Conservation (phyloP, 2,329 filamentous ascomycete species). For the Pseudocercospora fijiensis region DNA sequence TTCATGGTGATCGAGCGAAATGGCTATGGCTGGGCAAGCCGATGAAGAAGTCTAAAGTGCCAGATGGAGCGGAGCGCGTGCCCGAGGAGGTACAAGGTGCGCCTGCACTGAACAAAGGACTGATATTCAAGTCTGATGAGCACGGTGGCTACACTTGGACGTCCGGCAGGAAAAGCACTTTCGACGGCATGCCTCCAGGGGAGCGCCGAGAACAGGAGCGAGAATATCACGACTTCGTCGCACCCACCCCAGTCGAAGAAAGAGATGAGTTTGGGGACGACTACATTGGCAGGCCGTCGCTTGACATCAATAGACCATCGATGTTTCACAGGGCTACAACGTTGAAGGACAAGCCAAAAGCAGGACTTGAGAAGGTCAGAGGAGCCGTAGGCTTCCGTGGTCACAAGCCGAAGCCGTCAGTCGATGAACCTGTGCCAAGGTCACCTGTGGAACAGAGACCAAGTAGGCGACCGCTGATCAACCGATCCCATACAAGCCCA, state of each 20-base stretch:
- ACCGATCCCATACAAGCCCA: constrained; percentile 31
- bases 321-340: constrained; percentile 78
- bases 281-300: constrained; percentile 44
- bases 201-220: constrained; percentile 24
- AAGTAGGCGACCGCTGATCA: constrained; percentile 26
- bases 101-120: constrained; percentile 34
- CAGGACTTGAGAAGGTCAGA: constrained; percentile 80
- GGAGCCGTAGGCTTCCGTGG: constrained; percentile 68
- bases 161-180: constrained; percentile 48
- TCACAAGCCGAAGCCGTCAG: constrained; percentile 41
- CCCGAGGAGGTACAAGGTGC: constrained; percentile 18
- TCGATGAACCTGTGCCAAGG: constrained; percentile 28
- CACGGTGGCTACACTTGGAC: constrained; percentile 48
- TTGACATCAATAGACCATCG: constrained; percentile 41
- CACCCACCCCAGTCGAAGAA: constrained; percentile 31
- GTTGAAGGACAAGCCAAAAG: constrained; percentile 76
- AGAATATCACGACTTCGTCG: constrained; percentile 26
- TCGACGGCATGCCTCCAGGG: constrained; percentile 47
- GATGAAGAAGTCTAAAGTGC: constrained; percentile 55
- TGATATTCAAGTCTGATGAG: constrained; percentile 60
- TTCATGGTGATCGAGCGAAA: constrained; percentile 78
- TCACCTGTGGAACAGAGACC: constrained; percentile 29
- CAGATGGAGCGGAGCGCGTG: constrained; percentile 11
- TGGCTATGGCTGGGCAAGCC: constrained; percentile 95
- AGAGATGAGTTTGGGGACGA: constrained; percentile 37